Evolutionary conservation across 257 asterid genomes (phyloP).

Genomic region (Echites panduratus): DNA sequence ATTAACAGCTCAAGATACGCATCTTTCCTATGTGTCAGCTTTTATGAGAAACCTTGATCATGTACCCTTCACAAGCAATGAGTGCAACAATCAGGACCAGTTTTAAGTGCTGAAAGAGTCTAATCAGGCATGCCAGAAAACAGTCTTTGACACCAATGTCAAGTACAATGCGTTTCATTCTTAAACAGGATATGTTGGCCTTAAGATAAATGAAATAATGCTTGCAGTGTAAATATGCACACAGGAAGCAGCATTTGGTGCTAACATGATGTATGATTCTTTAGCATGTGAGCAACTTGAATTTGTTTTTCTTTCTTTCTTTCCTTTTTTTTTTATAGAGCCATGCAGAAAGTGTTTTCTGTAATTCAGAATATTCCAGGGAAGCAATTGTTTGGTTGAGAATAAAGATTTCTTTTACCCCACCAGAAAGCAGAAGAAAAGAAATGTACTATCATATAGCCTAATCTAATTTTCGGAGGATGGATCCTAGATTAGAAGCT

Average conservation of each 20-base stretch:
- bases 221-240: not conserved
- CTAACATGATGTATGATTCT: not conserved
- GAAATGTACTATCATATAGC: not conserved
- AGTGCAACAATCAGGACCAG: not conserved
- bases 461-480: not conserved
- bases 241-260: not conserved
- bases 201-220: not conserved
- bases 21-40: not conserved
- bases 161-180: not conserved
- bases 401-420: not conserved
- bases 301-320: not conserved
- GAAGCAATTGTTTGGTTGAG: not conserved
- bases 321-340: not conserved
- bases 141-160: not conserved
- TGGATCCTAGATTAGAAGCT: not conserved
- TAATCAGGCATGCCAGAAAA: not conserved
- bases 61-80: not conserved
- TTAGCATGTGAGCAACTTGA: not conserved
- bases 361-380: not conserved
- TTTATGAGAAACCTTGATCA: conserved; percentile 2
- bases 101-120: not conserved
- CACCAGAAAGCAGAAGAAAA: not conserved
- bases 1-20: not conserved
- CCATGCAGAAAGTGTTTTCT: not conserved
- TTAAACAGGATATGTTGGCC: not conserved